Evolutionary conservation across 257 asterid genomes (phyloP).

Genomic region (Catharanthus roseus): DNA sequence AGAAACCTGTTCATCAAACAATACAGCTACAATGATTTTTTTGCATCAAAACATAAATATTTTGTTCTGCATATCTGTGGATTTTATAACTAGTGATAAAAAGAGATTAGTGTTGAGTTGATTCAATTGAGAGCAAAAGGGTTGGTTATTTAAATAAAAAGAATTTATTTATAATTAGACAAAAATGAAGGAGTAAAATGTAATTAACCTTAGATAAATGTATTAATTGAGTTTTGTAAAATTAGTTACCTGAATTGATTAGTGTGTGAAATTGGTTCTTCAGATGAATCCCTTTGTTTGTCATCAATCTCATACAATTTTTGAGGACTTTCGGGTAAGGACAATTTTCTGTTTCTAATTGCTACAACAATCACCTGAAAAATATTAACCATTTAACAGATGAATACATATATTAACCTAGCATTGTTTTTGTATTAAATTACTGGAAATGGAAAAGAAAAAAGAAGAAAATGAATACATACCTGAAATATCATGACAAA

Average conservation of each 20-base stretch:
- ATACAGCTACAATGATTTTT: not conserved
- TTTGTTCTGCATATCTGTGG: not conserved
- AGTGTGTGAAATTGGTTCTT: slow-evolving; percentile 11
- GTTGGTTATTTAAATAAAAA: no score
- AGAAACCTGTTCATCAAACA: slow-evolving; percentile 26
- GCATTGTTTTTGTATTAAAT: no score
- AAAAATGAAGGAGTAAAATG: no score
- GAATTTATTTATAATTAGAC: no score
- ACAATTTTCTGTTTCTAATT: slow-evolving; percentile 28
- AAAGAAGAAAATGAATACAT: no score
- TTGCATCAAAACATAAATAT: slow-evolving; percentile 7
- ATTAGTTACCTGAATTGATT: slow-evolving; percentile 17
- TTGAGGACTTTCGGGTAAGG: slow-evolving; percentile 16
- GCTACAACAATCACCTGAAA: slow-evolving; percentile 39
- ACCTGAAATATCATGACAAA: slow-evolving; percentile 43
- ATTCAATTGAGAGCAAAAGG: no score
- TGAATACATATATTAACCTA: not conserved
- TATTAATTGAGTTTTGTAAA: no score
- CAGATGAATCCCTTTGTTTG: slow-evolving; percentile 7
- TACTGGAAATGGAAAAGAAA: no score
- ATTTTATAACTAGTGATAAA: no score
- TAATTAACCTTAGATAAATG: no score
- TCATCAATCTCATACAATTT: slow-evolving; percentile 10
- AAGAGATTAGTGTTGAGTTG: no score
- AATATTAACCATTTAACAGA: not conserved